A percentile compares a stretch with the other conserved stretches of the same genome.
phyloP scores from a whole-genome alignment of 257 asterid species.

The Nicotiana paniculata region DNA sequence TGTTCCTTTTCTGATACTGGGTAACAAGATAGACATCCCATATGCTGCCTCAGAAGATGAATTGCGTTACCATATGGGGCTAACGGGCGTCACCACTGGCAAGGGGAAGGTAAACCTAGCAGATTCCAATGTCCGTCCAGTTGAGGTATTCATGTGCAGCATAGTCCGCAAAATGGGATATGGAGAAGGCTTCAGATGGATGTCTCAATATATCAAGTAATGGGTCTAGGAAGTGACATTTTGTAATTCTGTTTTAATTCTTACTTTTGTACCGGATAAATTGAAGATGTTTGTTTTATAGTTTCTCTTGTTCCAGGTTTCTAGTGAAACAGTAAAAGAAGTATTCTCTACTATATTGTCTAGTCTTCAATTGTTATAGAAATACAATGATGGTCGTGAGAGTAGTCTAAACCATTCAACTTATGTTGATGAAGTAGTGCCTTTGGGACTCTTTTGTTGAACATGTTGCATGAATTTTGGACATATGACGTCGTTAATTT shows the following conservation, averaged over 20 bases:
- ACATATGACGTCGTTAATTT: background rate
- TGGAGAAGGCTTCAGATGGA: slow-evolving; percentile 89
- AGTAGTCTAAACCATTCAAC: background rate
- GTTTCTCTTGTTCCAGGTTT: background rate
- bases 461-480: background rate
- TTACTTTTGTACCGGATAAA: slow-evolving; percentile 4
- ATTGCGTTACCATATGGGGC: slow-evolving; percentile 58
- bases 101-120: slow-evolving; percentile 70
- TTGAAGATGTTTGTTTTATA: background rate
- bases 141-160: slow-evolving; percentile 89
- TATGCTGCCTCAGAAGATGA: slow-evolving; percentile 84
- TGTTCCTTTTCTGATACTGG: slow-evolving; percentile 76
- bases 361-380: background rate
- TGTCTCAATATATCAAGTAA: slow-evolving; percentile 67
- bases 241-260: slow-evolving; percentile 9
- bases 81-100: slow-evolving; percentile 62
- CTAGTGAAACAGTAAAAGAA: background rate
- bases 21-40: slow-evolving; percentile 80
- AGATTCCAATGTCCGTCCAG: slow-evolving; percentile 59
- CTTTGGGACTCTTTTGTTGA: background rate
- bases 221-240: slow-evolving; percentile 4
- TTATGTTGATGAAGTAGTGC: background rate
- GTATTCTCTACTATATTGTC: background rate
- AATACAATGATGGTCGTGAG: background rate
- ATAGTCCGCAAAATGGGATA: slow-evolving; percentile 86